A percentile compares a stretch with the other conserved stretches of the same genome.
Evolutionary conservation across 352 stramenopile species (phyloP).

Genomic region (Phytophthora rubi): DNA sequence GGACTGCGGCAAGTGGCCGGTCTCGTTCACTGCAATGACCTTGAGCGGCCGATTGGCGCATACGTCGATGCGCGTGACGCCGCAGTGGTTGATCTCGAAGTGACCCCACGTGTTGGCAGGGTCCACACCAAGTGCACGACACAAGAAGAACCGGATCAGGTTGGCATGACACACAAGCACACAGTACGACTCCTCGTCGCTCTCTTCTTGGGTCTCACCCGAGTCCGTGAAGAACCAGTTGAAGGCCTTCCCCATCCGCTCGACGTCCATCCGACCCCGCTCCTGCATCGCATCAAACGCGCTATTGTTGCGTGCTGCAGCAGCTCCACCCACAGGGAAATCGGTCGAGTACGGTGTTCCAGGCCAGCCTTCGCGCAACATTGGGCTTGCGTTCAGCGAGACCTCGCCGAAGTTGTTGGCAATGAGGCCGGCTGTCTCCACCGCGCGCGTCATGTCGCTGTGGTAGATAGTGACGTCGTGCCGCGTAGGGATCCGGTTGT

Average conservation of each 20-base stretch:
- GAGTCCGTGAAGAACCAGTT: conserved; percentile 46
- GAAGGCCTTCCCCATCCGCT: conserved; percentile 74
- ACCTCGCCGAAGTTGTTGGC: conserved; percentile 55
- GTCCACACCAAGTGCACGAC: conserved; percentile 67
- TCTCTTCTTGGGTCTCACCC: conserved; percentile 35
- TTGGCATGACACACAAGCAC: conserved; percentile 88
- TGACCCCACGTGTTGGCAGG: conserved; percentile 72
- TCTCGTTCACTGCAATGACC: conserved; percentile 82
- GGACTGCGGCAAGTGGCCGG: conserved; percentile 74
- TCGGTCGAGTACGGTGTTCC: conserved; percentile 63
- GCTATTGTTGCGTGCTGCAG: conserved; percentile 29
- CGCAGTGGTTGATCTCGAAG: conserved; percentile 89
- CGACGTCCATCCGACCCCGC: conserved; percentile 49
- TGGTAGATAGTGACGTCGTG: conserved; percentile 70
- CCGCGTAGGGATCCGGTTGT: conserved; percentile 58
- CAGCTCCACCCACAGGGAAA: conserved; percentile 19
- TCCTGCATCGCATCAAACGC: conserved; percentile 35
- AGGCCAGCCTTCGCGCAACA: conserved; percentile 83
- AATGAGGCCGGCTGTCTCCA: conserved; percentile 77
- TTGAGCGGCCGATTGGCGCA: conserved; percentile 73
- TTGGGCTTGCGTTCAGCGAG: conserved; percentile 41
- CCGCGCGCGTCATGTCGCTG: conserved; percentile 77
- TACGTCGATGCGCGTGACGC: conserved; percentile 80
- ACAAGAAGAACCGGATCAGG: conserved; percentile 85
- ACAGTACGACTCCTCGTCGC: conserved; percentile 64